Evolutionary conservation across 805 yeast species (phyloP), one percentile per base, ranked within the genome.

Genomic region (Teunomyces aglyptinius): DNA sequence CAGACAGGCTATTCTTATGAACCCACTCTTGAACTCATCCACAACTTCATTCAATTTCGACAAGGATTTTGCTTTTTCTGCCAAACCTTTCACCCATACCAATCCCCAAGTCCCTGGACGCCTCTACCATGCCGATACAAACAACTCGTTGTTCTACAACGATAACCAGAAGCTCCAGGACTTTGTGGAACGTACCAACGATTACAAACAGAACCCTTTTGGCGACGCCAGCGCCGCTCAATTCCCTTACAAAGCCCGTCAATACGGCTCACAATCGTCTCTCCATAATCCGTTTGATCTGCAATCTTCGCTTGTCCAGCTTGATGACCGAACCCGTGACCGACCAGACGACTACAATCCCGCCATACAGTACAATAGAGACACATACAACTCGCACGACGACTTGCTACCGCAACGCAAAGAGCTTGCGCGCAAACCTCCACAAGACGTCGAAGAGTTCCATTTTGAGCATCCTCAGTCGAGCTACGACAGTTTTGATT

Each of bases 1-100:
- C 42, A 45, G 47, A 20, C 35, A 50, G 13, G 64, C 56, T 18
- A 59, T 66, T 35, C 56, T 53, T 11, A 54, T 55, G 38, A 63
- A 65, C 44, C 66, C 70, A n/a, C 52, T 66, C 24, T 48, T 66
- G 43, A 51, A 50, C 24, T 49, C 51, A 7, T 48, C 59, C 7
- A 53, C 56, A 16, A 49, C 54, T 11, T 47, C 51, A 6, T 47
- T 53, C 44, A 19, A 28, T 20, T 40, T 12, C 22, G 31, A 18
- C 38, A 41, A 43, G 35, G 53, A 29, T 24, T 45, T 12, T 33
- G 44, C 18, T 24, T 45, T 16, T 10, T 15, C 27, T 4, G 38
- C 41, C 28, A 45, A 41, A 8, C 40, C 45, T 3, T 41, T 41
- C 11, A 26, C 43, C 16, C 48, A 44, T 18, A 39, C 32, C 16